phyloP scores from a whole-genome alignment of 495 filamentous ascomycete genomes.

The Neurospora cerealis region DNA sequence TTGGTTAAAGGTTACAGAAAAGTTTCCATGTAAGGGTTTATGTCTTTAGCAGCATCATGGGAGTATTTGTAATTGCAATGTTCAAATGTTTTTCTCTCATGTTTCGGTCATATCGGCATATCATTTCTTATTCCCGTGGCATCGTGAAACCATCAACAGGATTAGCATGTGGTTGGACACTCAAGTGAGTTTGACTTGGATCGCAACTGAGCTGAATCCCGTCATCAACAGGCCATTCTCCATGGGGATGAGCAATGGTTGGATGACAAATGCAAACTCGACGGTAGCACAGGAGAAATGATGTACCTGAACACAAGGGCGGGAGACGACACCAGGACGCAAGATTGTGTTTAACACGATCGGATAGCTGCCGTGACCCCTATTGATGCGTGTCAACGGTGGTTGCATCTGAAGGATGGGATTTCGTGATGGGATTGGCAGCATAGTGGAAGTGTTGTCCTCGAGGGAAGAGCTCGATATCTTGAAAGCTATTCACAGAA shows the following conservation, averaged over 20 bases:
- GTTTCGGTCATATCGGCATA: not conserved
- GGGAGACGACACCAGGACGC: not conserved
- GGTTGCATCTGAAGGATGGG: not conserved
- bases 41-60: not conserved
- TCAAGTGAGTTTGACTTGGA: not conserved
- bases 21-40: not conserved
- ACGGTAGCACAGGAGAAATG: not conserved
- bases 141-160: not conserved
- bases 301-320: not conserved
- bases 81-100: not conserved
- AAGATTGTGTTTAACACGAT: not conserved
- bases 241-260: not conserved
- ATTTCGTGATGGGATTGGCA: not conserved
- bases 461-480: not conserved
- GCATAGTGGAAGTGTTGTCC: not conserved
- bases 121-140: not conserved
- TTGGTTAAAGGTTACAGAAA: not conserved
- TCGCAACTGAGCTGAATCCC: not conserved
- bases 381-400: not conserved
- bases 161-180: not conserved
- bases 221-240: not conserved
- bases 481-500: not conserved
- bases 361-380: not conserved
- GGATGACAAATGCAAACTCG: not conserved
- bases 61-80: not conserved